A percentile compares a stretch with the other conserved stretches of the same genome.
Evolutionary conservation across 306 rosid species (phyloP).

Genomic region (Begonia masoniana): DNA sequence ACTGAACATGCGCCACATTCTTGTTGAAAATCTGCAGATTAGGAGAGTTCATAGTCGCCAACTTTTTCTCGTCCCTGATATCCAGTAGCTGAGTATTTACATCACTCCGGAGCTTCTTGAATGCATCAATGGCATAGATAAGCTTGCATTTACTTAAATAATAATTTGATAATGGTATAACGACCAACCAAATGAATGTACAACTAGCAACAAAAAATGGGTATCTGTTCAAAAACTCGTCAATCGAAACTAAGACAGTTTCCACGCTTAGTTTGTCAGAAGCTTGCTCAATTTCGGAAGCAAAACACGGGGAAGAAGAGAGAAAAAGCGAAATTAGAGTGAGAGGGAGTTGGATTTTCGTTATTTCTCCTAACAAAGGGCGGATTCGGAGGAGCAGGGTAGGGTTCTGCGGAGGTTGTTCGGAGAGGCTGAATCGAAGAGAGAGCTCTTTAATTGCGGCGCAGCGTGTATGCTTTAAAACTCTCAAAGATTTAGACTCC

Average conservation of each 20-base stretch:
- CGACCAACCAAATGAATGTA: slow-evolving; percentile 71
- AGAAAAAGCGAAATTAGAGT: slow-evolving; percentile 24
- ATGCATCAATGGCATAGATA: slow-evolving; percentile 62
- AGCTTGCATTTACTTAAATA: slow-evolving; percentile 58
- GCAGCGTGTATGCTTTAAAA: slow-evolving; percentile 10
- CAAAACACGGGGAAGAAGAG: slow-evolving; percentile 37
- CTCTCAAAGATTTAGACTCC: slow-evolving; percentile 8
- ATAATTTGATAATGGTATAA: slow-evolving; percentile 41
- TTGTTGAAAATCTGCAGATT: slow-evolving; percentile 61
- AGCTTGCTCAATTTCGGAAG: slow-evolving; percentile 40
- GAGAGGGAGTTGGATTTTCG: slow-evolving; percentile 17
- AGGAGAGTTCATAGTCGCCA: slow-evolving; percentile 49
- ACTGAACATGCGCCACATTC: slow-evolving; percentile 46
- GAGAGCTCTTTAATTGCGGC: slow-evolving; percentile 13
- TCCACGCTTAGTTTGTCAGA: slow-evolving; percentile 60
- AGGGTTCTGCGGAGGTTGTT: too few species aligned
- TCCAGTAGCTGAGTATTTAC: slow-evolving; percentile 57
- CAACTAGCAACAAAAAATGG: slow-evolving; percentile 83
- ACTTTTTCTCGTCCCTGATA: slow-evolving; percentile 49
- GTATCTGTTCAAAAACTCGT: slow-evolving; percentile 49
- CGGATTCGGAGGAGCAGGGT: slow-evolving; percentile 10
- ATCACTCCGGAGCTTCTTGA: slow-evolving; percentile 54
- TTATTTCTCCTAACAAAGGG: slow-evolving; percentile 5
- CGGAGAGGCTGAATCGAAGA: slow-evolving; percentile 5
- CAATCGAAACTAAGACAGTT: slow-evolving; percentile 43